Evolutionary conservation across 2,329 filamentous ascomycete genomes (phyloP).

Genomic region (Thyridium curvatum): DNA sequence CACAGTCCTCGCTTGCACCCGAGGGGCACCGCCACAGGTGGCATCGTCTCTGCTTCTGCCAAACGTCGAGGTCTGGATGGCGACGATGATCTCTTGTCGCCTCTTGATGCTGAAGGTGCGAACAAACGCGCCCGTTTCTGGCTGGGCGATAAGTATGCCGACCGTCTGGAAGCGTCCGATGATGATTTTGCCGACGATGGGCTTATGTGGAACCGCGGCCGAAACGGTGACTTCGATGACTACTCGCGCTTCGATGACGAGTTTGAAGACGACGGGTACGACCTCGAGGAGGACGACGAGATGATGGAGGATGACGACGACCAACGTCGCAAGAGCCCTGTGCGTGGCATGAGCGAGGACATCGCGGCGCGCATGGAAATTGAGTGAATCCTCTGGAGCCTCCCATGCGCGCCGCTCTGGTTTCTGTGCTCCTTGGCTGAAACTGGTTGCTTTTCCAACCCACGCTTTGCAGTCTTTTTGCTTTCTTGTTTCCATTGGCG

Average conservation of each 20-base stretch:
- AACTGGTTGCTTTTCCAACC: no score
- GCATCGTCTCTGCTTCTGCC: conserved; percentile 20
- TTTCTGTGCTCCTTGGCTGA: no score
- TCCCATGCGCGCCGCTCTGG: no score
- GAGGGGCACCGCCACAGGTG: conserved; percentile 17
- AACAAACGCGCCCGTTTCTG: conserved; percentile 83
- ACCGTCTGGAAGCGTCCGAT: conserved; percentile 34
- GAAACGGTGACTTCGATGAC: conserved; percentile 50
- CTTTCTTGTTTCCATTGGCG: no score
- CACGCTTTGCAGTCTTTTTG: no score
- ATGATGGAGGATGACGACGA: conserved; percentile 25
- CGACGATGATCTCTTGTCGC: conserved; percentile 7
- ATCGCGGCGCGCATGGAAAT: conserved; percentile 58
- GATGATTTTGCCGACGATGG: conserved; percentile 46
- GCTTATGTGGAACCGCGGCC: conserved; percentile 51
- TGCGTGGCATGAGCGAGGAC: conserved; percentile 57
- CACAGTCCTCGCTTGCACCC: conserved; percentile 46
- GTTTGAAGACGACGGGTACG: conserved; percentile 32
- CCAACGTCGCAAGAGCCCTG: conserved; percentile 26
- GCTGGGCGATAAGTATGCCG: conserved; percentile 64
- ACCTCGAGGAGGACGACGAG: conserved; percentile 43
- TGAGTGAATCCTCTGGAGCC: conserved; percentile 20
- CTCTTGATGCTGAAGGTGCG: conserved; percentile 37
- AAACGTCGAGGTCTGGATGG: conserved; percentile 21
- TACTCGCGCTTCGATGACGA: conserved; percentile 40